Evolutionary conservation across 163 green algal species (phyloP).

Genomic region (Chlamydomonas reinhardtii): DNA sequence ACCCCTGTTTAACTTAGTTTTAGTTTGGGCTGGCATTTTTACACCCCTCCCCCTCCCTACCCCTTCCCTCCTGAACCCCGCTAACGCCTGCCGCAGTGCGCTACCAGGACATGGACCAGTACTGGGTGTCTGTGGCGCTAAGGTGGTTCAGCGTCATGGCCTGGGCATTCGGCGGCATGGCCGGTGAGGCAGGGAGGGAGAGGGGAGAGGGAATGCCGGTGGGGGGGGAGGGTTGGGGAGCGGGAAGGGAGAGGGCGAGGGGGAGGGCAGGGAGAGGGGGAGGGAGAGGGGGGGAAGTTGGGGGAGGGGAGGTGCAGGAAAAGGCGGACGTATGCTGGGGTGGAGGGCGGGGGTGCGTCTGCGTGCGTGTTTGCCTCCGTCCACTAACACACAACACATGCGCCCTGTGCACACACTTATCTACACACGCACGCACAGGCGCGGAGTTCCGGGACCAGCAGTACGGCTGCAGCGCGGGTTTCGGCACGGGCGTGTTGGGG

Average conservation of each 20-base stretch:
- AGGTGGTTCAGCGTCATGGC: conserved; percentile 48
- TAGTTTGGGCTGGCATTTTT: too few species aligned
- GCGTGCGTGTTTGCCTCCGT: too few species aligned
- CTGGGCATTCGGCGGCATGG: conserved; percentile 40
- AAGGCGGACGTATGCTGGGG: too few species aligned
- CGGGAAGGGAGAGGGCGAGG: neutral
- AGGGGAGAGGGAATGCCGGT: too few species aligned
- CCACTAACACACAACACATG: too few species aligned
- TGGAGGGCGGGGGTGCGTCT: neutral
- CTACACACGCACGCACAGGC: neutral
- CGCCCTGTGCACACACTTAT: too few species aligned
- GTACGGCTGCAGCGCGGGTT: conserved; percentile 34
- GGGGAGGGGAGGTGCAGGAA: too few species aligned
- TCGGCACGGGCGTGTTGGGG: conserved; percentile 21
- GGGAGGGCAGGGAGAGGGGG: neutral
- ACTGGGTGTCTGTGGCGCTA: conserved; percentile 16
- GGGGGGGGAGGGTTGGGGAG: neutral
- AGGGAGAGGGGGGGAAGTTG: neutral
- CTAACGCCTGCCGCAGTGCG: conserved; percentile 21
- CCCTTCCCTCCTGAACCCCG: neutral
- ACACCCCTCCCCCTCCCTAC: neutral
- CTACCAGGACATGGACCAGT: conserved; percentile 57
- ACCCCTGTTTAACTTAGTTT: too few species aligned
- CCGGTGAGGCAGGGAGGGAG: neutral
- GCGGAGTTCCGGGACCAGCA: conserved; percentile 21